A percentile compares a stretch with the other conserved stretches of the same genome.
phyloP scores from a whole-genome alignment of 2,329 filamentous ascomycete species.

The Dothiorella sarmentorum region DNA sequence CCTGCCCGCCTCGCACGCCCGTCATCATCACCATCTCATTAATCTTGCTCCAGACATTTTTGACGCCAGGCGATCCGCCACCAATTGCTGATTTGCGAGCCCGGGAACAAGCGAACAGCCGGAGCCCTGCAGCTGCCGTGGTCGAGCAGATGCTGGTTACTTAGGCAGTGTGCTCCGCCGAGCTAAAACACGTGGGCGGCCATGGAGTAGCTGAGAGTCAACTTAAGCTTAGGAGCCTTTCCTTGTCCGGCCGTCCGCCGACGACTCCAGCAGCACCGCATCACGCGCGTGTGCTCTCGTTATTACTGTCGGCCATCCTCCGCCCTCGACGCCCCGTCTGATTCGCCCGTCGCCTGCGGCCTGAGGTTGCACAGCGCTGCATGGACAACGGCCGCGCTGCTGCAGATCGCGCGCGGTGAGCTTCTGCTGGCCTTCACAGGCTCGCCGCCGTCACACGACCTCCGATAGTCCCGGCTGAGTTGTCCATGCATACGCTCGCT shows the following conservation, averaged over 20 bases:
- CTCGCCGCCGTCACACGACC: slow-evolving; percentile 12
- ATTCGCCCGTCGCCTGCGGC: slow-evolving; percentile 3
- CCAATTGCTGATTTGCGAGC: slow-evolving; percentile 3
- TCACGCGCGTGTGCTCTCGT: slow-evolving; percentile 6
- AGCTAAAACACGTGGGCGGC: too few relatives aligned
- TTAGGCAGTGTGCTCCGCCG: too few relatives aligned
- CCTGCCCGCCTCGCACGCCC: background rate
- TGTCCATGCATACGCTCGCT: slow-evolving; percentile 17
- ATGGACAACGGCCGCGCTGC: slow-evolving; percentile 17
- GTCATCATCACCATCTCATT: background rate
- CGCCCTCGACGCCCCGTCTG: background rate
- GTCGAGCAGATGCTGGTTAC: too few relatives aligned
- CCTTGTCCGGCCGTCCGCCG: background rate
- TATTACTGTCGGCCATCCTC: too few relatives aligned
- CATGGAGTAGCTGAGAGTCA: background rate
- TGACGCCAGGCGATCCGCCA: slow-evolving; percentile 13
- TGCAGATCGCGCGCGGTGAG: slow-evolving; percentile 18
- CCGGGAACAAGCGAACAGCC: slow-evolving; percentile 11
- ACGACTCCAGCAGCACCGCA: slow-evolving; percentile 11
- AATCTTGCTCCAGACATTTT: slow-evolving; percentile 14
- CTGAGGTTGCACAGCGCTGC: slow-evolving; percentile 13
- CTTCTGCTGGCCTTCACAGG: slow-evolving; percentile 11
- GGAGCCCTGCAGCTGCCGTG: background rate
- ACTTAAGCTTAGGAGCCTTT: slow-evolving; percentile 6
- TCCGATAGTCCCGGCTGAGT: slow-evolving; percentile 14